Percentiles rank a stretch among this genome's conserved stretches.
Conservation (phyloP, 1,284 basidiomycete species). For the Gastroboletus turbinatus region DNA sequence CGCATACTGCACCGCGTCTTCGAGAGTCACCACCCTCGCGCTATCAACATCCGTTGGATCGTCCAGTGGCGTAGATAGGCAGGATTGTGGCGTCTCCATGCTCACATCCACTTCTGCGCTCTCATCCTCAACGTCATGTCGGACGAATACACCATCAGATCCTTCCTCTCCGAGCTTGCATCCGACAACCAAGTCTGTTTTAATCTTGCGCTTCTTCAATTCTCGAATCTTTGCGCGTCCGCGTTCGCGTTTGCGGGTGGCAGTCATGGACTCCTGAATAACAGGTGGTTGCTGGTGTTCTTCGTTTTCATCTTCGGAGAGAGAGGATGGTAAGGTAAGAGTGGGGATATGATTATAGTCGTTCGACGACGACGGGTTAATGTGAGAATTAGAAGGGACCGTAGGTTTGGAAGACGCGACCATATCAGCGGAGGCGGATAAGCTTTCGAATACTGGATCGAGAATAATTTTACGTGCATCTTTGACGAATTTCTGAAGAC, state of each 20-base stretch:
- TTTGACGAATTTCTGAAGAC: constrained; percentile 61
- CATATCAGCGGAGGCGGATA: constrained; percentile 27
- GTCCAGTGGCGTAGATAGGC: constrained; percentile 14
- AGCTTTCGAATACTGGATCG: constrained; percentile 55
- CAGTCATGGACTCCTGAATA: constrained; percentile 18
- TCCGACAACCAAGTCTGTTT: constrained; percentile 20
- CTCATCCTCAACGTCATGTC: constrained; percentile 58
- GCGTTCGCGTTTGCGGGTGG: constrained; percentile 40
- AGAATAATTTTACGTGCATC: constrained; percentile 51
- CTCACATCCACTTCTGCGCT: constrained; percentile 57
- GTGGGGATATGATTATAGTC: constrained; percentile 21
- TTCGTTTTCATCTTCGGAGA: constrained; percentile 42
- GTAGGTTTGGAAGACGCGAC: constrained; percentile 26
- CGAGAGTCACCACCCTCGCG: not conserved
- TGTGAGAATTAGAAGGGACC: constrained; percentile 29
- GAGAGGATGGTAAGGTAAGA: constrained; percentile 29
- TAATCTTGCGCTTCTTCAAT: constrained; percentile 54
- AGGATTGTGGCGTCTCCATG: constrained; percentile 15
- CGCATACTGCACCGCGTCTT: not conserved
- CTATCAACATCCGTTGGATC: constrained; percentile 17
- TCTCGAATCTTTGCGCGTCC: constrained; percentile 55
- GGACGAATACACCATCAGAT: constrained; percentile 47
- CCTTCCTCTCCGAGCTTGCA: constrained; percentile 34
- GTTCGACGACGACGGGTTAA: constrained; percentile 23
- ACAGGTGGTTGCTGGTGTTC: constrained; percentile 35